Evolutionary conservation across 176 grass and related monocot genomes (phyloP).

Genomic region (Zea luxurians): DNA sequence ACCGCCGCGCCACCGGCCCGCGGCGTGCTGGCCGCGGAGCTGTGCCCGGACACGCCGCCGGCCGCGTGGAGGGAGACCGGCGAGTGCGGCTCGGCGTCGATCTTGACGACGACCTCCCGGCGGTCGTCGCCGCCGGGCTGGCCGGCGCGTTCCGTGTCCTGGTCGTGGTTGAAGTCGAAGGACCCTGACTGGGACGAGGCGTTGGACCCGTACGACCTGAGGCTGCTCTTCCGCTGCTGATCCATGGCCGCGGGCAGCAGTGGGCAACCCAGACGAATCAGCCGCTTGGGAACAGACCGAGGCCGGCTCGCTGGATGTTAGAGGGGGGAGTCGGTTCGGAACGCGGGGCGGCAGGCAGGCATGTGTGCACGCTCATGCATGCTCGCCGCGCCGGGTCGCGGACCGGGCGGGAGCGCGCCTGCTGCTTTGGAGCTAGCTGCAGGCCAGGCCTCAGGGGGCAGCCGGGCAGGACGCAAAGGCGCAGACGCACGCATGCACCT

Average conservation of each 20-base stretch:
- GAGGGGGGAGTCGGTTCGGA: not conserved
- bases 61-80: constrained; percentile 8
- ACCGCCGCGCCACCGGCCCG: not conserved
- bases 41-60: not conserved
- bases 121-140: not conserved
- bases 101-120: constrained; percentile 86
- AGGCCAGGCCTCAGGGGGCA: not conserved
- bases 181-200: constrained; percentile 43
- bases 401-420: not conserved
- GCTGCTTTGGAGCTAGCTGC: not conserved
- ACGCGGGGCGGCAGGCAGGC: not conserved
- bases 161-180: constrained; percentile 46
- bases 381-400: not conserved
- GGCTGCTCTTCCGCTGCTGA: constrained; percentile 27
- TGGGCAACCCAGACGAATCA: not conserved
- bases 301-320: constrained; percentile 22
- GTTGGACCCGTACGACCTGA: constrained; percentile 36
- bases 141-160: constrained; percentile 39
- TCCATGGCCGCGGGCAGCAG: constrained; percentile 36
- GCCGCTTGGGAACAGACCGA: not conserved
- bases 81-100: constrained; percentile 48
- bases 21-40: constrained; percentile 23
- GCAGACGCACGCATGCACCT: constrained; percentile 4
- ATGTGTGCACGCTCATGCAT: constrained; percentile 1
- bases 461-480: constrained; percentile 8